Base-by-base conservation (phyloP, 2,329 filamentous ascomycete species). In the Penicillium sp. region DNA sequence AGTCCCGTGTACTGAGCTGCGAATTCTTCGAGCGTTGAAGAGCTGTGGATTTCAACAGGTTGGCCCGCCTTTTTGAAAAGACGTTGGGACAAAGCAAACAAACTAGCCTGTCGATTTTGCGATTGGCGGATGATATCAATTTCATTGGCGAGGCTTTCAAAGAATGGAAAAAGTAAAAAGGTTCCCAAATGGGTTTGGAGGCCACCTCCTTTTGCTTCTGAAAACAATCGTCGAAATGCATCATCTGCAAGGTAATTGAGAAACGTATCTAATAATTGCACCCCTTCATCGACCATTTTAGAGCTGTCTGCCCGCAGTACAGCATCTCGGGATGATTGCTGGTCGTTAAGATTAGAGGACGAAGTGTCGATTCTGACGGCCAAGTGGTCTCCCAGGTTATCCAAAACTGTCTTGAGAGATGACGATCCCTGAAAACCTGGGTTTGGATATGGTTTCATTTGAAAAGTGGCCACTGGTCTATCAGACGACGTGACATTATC, bases 391-490 rank as follows among this genome's bases (percentile, higher is more conserved):
- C 55, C 55, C 12, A 57, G 49, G 30, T 57, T 52, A 20, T 57
- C 55, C 12, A 57, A 7, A 7, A 57, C 55, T 26, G 55, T 57
- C 26, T 57, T 57, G 1, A 57, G 43, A 42, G 55, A 57, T 28
- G 55, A 57, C 16, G 49, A 57, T 45, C 55, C 55, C 33, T 57
- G 55, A 12, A 40, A 57, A 4, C 55, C 55, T 24, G 55, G 55
- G 12, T 57, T 57, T 23, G 55, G 55, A 57, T 57, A 57, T 8
- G 55, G 55, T 47, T 57, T 57, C 55, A 57, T 57, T 11, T 57
- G 55, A 28, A 57, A 57, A 21, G 55, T 57, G 7, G 55, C 43
- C 43, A 57, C 23, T 43, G 55, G 55, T 43, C 18, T 40, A 5
- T 57, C 55, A 20, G 55, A 46, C 20, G 33, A 42, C 2, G 21